These are phyloP conservation scores for Phytophthora citricola DNA, from an alignment of 352 stramenopile genomes.

Conservation along the genomic window DNA sequence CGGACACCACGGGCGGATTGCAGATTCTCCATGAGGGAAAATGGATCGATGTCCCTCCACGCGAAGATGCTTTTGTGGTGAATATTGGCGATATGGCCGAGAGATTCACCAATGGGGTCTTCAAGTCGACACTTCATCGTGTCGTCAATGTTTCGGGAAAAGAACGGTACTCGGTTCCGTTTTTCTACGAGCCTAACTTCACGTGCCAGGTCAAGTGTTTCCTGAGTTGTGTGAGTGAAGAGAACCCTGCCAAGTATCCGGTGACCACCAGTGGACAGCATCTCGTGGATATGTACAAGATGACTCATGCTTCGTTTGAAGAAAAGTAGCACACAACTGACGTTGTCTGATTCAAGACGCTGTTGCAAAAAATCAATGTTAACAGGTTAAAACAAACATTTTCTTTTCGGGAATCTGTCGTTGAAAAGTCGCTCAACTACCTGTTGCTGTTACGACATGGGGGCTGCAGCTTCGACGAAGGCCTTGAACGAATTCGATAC, in stretches of 20 bases:
- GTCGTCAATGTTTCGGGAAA: conserved; percentile 65
- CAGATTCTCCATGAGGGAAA: conserved; percentile 63
- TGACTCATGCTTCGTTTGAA: conserved; percentile 70
- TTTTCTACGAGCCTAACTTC: conserved; percentile 84
- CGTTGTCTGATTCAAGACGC: neutral
- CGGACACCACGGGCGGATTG: conserved; percentile 59
- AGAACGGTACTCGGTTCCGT: conserved; percentile 80
- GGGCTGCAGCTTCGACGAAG: conserved; percentile 44
- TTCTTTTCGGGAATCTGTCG: too few species aligned
- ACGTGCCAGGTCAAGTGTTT: conserved; percentile 71
- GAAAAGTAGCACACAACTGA: neutral
- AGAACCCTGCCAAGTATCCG: conserved; percentile 59
- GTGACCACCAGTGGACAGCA: conserved; percentile 80
- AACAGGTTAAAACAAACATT: too few species aligned
- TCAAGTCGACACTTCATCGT: conserved; percentile 72
- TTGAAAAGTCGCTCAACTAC: too few species aligned
- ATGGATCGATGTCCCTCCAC: conserved; percentile 70
- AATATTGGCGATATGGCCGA: conserved; percentile 83
- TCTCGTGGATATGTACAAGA: conserved; percentile 77
- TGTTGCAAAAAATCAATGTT: too few species aligned
- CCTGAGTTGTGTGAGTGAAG: conserved; percentile 56
- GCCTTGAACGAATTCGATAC: conserved; percentile 48
- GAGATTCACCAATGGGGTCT: conserved; percentile 73
- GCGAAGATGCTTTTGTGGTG: conserved; percentile 64
- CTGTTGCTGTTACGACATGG: conserved; percentile 21